Conservation (phyloP, 129 eudicot genomes). For the Erigeron canadensis region DNA sequence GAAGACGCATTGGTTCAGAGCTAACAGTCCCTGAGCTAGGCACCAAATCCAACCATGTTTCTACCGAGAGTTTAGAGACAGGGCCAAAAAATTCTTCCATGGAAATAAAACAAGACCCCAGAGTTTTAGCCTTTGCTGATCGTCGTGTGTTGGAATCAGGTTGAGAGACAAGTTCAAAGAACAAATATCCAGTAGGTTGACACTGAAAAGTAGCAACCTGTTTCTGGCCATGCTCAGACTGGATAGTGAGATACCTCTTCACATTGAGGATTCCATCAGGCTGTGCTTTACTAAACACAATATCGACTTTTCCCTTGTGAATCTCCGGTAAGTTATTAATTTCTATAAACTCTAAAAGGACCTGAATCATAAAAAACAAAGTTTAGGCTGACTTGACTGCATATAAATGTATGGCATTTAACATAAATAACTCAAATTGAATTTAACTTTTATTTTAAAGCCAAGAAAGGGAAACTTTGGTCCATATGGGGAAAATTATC, state of each 20-base stretch:
- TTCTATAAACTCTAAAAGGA: conserved; percentile 76
- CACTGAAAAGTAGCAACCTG: conserved; percentile 86
- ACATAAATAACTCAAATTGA: not conserved
- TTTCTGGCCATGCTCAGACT: conserved; percentile 67
- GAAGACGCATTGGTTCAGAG: conserved; percentile 55
- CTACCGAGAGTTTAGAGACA: conserved; percentile 52
- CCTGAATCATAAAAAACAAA: conserved; percentile 44
- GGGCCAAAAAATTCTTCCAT: conserved; percentile 55
- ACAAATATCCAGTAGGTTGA: conserved; percentile 63
- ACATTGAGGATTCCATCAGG: conserved; percentile 73
- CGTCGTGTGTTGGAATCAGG: not conserved
- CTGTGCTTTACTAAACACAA: conserved; percentile 65
- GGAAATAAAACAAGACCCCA: conserved; percentile 68
- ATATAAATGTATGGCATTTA: not conserved
- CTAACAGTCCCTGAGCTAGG: conserved; percentile 34
- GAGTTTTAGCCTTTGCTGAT: conserved; percentile 36
- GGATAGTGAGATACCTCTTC: conserved; percentile 62
- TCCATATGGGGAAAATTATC: too few relatives aligned
- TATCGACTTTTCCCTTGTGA: conserved; percentile 54
- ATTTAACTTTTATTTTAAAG: too few relatives aligned
- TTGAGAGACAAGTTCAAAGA: conserved; percentile 54
- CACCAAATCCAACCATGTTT: conserved; percentile 83
- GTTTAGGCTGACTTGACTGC: not conserved
- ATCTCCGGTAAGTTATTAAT: conserved; percentile 61
- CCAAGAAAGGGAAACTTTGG: too few relatives aligned